Evolutionary conservation across 352 stramenopile genomes (phyloP), one percentile per base, ranked within the genome.

Genomic region (Phytophthora aleatoria): DNA sequence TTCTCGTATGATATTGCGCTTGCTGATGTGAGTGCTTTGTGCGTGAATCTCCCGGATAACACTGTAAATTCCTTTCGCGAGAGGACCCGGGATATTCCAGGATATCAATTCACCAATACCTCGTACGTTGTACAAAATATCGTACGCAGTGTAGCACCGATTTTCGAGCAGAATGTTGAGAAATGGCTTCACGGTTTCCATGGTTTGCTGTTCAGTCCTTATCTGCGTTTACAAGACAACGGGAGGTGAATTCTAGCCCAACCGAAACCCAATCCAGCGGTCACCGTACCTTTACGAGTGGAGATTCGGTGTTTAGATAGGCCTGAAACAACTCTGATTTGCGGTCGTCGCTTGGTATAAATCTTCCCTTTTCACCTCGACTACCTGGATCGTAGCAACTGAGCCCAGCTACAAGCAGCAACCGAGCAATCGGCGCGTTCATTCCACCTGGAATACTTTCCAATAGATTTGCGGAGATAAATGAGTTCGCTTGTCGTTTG

Each of bases 361-460:
- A 89, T 1, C 47, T 43, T 12, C 81, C 81, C 15, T 68, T 67
- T 13, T 67, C 62, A 16, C 58, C 51, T 12, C 54, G 38, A 8
- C 50, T 74, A 24, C 71, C 56, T 11, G 74, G 67, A n/a, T 89
- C 69, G 13, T 81, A 89, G 15, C 65, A 83, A 57, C 73, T 76
- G 0, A 89, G 47, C 15, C 69, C 79, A 15, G 77, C 76, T 16
- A 89, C 71, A 1, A 87, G 53, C 3, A 87, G 31, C 31, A 91
- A 42, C 8, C 71, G 77, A 9, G 69, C 50, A 33, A 91, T 70
- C 3, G 76, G 56, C 0, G 71, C 74, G 44, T 76, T 86, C 63
- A 91, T 64, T 5, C 79, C 82, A 16, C 69, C 77, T 24, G 82
- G 79, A 30, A 91, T 75, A 13, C 76, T 85, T 28, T 74, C 67